A percentile compares a stretch with the other conserved stretches of the same genome.
These are phyloP conservation scores for Aspergillus biplanus DNA, from an alignment of 495 filamentous ascomycete species.

Conservation along the genomic window DNA sequence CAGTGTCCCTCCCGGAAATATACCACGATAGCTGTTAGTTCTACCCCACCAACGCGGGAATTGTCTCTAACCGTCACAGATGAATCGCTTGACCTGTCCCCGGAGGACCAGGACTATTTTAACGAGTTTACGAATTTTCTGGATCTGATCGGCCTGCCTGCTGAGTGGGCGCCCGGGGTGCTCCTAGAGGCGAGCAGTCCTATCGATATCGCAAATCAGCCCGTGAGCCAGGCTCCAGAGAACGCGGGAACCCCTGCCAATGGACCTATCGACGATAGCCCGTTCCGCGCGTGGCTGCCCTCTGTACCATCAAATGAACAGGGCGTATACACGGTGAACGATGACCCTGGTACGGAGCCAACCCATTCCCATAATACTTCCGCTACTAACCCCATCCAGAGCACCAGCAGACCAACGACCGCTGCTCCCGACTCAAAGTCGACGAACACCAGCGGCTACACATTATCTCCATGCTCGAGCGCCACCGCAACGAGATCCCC, in stretches of 20 bases:
- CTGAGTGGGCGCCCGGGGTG: conserved; percentile 9
- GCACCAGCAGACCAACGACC: conserved; percentile 1
- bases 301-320: conserved; percentile 15
- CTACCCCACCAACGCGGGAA: neutral
- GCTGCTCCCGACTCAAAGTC: neutral
- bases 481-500: neutral
- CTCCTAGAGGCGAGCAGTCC: conserved; percentile 4
- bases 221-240: neutral
- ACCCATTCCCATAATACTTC: too few species aligned
- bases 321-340: conserved; percentile 3
- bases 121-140: conserved; percentile 17
- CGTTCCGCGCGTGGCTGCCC: conserved; percentile 14
- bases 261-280: conserved; percentile 7
- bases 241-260: neutral
- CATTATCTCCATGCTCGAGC: neutral
- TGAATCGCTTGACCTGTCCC: neutral
- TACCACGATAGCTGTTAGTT: neutral
- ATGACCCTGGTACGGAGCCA: conserved; percentile 4
- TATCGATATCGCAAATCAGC: neutral
- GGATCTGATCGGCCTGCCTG: conserved; percentile 11
- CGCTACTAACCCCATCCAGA: too few species aligned
- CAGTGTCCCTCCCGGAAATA: neutral
- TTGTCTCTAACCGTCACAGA: neutral
- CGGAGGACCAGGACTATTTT: conserved; percentile 11
- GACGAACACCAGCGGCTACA: conserved; percentile 6